A percentile compares a stretch with the other conserved stretches of the same genome.
Conservation (phyloP, 148 eudicot genomes). For the Silene conica region DNA sequence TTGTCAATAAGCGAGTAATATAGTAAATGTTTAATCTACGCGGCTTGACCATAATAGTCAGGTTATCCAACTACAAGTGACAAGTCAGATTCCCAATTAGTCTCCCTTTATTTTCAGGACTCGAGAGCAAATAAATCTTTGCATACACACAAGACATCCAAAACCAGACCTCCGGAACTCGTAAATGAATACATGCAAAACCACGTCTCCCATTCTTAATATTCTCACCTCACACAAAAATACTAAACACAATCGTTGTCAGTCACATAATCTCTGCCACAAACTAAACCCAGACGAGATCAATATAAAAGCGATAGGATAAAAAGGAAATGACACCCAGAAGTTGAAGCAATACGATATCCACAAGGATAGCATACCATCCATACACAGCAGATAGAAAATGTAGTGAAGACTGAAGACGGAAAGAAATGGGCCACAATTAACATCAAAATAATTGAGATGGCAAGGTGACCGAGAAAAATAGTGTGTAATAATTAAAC, state of each 20-base stretch:
- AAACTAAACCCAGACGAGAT: background rate
- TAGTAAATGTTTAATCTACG: no score
- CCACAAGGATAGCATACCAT: background rate
- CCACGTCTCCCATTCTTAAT: background rate
- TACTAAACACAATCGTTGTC: background rate
- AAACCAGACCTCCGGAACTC: background rate
- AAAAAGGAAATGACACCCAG: slow-evolving; percentile 4
- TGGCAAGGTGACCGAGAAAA: slow-evolving; percentile 27
- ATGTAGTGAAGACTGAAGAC: background rate
- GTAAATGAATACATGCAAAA: background rate
- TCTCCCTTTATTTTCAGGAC: no score
- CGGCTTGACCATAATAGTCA: no score
- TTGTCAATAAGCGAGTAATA: no score
- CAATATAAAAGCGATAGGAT: background rate
- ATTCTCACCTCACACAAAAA: background rate
- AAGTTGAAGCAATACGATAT: background rate
- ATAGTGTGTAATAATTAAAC: slow-evolving; percentile 25
- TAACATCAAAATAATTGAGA: background rate
- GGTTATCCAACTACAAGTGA: no score
- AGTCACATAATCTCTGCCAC: slow-evolving; percentile 10
- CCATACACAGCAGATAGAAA: background rate
- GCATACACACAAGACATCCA: no score
- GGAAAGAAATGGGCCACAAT: background rate
- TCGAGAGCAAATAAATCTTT: no score
- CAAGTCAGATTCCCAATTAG: no score